phyloP scores from a whole-genome alignment of 257 asterid genomes.

The Solanum paucissectum region DNA sequence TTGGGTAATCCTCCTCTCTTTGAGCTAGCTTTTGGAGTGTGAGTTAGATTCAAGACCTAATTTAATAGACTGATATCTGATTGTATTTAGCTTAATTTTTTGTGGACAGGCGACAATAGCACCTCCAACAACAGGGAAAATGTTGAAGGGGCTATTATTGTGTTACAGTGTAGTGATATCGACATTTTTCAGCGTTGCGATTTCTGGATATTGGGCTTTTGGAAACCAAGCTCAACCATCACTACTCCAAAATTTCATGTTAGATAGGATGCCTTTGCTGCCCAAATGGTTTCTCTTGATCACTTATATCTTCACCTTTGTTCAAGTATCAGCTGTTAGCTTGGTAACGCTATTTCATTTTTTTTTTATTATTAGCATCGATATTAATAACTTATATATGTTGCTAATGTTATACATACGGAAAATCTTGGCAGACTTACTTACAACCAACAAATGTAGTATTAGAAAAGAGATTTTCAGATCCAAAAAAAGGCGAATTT shows the following conservation, averaged over 20 bases:
- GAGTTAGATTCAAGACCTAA: no score
- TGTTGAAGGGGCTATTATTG: neutral
- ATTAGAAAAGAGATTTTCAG: neutral
- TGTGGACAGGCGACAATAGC: neutral
- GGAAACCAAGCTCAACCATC: neutral
- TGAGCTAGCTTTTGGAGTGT: no score
- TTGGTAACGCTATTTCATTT: neutral
- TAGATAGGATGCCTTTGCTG: neutral
- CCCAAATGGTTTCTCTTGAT: neutral
- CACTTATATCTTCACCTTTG: neutral
- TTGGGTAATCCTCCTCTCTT: no score
- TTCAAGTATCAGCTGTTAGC: neutral
- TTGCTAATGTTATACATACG: neutral
- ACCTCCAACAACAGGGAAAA: neutral
- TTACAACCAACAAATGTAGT: neutral
- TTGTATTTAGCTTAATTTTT: no score
- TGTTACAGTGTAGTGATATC: neutral
- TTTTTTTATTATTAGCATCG: no score
- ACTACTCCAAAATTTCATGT: neutral
- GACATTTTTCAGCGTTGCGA: neutral
- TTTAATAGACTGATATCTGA: no score
- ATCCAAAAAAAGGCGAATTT: neutral
- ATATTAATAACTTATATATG: neutral
- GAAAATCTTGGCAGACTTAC: neutral
- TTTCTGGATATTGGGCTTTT: neutral